Evolutionary conservation across 106 monocot species (phyloP).

Genomic region (Platanthera guangdongensis): DNA sequence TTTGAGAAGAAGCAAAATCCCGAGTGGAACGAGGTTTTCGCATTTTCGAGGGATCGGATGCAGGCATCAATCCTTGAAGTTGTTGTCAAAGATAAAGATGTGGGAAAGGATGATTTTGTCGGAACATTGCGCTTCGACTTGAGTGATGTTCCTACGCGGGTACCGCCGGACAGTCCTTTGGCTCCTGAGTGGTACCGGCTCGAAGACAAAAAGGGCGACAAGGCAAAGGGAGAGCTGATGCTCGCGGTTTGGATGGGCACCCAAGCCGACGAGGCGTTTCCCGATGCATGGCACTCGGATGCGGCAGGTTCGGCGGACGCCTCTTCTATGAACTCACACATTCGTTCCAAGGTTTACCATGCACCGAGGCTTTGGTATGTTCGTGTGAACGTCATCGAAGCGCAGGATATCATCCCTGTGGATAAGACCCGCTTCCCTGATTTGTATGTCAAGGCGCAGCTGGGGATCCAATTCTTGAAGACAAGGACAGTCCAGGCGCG

Average conservation of each 20-base stretch:
- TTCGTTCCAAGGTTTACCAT: slow-evolving; percentile 36
- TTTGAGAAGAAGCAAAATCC: slow-evolving; percentile 45
- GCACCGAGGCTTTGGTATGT: slow-evolving; percentile 29
- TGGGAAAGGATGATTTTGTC: slow-evolving; percentile 42
- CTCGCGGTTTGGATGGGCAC: slow-evolving; percentile 53
- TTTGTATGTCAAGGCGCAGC: slow-evolving; percentile 27
- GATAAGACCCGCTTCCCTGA: slow-evolving; percentile 23
- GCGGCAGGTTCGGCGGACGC: slow-evolving; percentile 20
- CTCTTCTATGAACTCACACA: slow-evolving; percentile 15
- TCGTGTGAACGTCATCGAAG: slow-evolving; percentile 22
- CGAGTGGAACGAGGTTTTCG: slow-evolving; percentile 57
- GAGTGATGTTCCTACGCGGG: slow-evolving; percentile 25
- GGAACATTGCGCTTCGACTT: slow-evolving; percentile 38
- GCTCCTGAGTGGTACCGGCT: slow-evolving; percentile 27
- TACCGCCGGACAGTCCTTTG: slow-evolving; percentile 23
- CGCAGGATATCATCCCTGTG: slow-evolving; percentile 10
- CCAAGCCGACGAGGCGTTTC: slow-evolving; percentile 29
- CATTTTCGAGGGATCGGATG: slow-evolving; percentile 42
- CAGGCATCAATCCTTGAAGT: slow-evolving; percentile 37
- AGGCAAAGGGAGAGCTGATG: slow-evolving; percentile 45
- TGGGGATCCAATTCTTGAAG: slow-evolving; percentile 28
- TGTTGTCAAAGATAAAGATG: slow-evolving; percentile 45
- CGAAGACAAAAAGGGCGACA: slow-evolving; percentile 26
- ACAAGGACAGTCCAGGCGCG: slow-evolving; percentile 30
- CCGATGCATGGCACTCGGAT: slow-evolving; percentile 43